Evolutionary conservation across 306 rosid species (phyloP).

Genomic region (Glycine tomentella): DNA sequence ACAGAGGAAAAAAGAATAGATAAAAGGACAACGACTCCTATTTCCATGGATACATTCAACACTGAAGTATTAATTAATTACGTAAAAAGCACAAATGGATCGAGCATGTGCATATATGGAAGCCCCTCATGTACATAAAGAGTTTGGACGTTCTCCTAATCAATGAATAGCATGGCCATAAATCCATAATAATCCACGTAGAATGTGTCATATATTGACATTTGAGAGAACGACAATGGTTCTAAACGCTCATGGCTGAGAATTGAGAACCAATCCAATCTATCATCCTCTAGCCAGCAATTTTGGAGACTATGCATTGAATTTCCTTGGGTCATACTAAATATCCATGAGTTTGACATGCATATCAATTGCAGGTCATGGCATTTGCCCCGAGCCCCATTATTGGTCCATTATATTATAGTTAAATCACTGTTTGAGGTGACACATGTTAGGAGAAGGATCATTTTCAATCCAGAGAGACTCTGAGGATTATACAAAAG

Average conservation of each 20-base stretch:
- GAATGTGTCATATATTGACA: conserved; percentile 45
- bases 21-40: background rate
- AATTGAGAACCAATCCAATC: conserved; percentile 34
- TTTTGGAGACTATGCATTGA: background rate
- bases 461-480: conserved; percentile 45
- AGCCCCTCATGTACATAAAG: background rate
- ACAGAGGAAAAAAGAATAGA: background rate
- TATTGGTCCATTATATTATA: conserved; percentile 23
- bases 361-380: conserved; percentile 46
- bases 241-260: conserved; percentile 48
- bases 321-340: background rate
- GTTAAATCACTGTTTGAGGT: conserved; percentile 26
- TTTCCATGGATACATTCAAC: background rate
- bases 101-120: background rate
- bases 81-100: background rate
- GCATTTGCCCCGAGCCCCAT: conserved; percentile 18
- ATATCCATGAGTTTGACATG: conserved; percentile 16
- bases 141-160: conserved; percentile 1
- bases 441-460: conserved; percentile 47
- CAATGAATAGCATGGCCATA: background rate
- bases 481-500: background rate
- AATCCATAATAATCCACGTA: background rate
- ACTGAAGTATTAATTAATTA: background rate
- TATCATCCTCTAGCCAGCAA: conserved; percentile 36
- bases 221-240: conserved; percentile 38